Base-by-base conservation (phyloP, 2,329 filamentous ascomycete species). In the Onygenales sp. region DNA sequence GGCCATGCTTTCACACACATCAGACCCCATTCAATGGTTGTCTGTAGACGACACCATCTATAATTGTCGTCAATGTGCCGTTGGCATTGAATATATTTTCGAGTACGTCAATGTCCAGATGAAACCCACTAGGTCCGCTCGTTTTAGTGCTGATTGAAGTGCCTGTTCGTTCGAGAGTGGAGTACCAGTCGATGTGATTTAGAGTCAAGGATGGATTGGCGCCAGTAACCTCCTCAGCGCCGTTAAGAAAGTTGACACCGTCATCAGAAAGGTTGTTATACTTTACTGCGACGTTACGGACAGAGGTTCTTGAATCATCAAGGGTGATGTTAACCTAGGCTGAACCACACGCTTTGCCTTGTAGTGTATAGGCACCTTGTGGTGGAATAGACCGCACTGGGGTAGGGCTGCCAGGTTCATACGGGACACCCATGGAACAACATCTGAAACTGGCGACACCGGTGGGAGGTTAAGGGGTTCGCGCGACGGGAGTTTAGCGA, bases 81-180 rank as follows among this genome's bases (percentile, higher is more conserved):
- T 69, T 74, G 0, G 72, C 70, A 7, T 70, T 55, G 56, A 75
- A 74, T 0, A 70, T 63, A 42, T 75, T 75, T 3, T 54, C 58
- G 58, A 71, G 50, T 2, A 62, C 65, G 61, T 75, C 66, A 17
- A 73, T 72, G 1, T 55, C 53, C 17, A 75, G 50, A 53, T 73
- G 69, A 50, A 75, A 72, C 1, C 72, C 71, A 1, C 59, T 64
- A 0, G 63, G 58, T 5, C 69, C 63, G 0, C 74, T 75, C 50
- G 63, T 67, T 60, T 75, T 76, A 1, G 62, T 70, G 0, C 60
- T 64, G 4, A 58, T 57, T 0, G 57, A 58, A 2, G 54, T 55
- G 0, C 72, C 71, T 1, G 58, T 69, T 21, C 68, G 64, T 1
- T 60, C 58, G 1, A 75, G 54, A 52, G 75, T 62, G 0, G 72